phyloP scores from a whole-genome alignment of 345 rosid species.

The Eucalyptus tenuipes region DNA sequence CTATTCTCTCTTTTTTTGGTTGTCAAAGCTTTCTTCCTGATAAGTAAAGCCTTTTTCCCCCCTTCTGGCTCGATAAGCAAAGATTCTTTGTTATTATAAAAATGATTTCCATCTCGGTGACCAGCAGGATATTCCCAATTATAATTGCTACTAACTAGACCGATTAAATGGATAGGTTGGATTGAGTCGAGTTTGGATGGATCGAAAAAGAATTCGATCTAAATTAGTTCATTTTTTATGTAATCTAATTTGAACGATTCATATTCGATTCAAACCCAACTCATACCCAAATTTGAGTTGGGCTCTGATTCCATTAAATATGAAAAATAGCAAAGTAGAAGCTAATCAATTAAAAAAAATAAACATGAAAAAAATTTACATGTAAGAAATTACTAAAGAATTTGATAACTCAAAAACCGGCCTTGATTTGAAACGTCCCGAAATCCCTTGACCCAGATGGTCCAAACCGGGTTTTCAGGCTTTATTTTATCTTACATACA shows the following conservation, averaged over 20 bases:
- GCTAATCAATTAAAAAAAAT: too few species aligned
- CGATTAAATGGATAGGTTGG: fast-evolving
- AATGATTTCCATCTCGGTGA: background rate
- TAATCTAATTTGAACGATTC: too few species aligned
- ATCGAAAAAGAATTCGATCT: fast-evolving
- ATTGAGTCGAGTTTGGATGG: fast-evolving
- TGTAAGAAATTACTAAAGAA: too few species aligned
- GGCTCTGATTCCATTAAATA: fast-evolving
- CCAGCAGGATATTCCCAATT: background rate
- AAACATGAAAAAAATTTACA: too few species aligned
- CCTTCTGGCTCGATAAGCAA: background rate
- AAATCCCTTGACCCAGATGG: too few species aligned
- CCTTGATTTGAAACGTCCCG: too few species aligned
- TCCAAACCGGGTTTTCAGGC: too few species aligned
- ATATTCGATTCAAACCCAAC: fast-evolving
- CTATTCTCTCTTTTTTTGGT: background rate
- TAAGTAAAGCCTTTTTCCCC: background rate
- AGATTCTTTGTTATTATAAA: background rate
- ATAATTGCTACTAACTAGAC: background rate
- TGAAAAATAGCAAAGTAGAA: too few species aligned
- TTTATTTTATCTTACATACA: too few species aligned
- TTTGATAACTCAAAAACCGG: too few species aligned
- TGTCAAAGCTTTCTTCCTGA: background rate
- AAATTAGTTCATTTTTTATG: fast-evolving
- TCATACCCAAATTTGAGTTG: too few species aligned